A percentile compares a stretch with the other conserved stretches of the same genome.
Evolutionary conservation across 2,329 filamentous ascomycete genomes (phyloP).

Genomic region (Bipolaris zeicola): DNA sequence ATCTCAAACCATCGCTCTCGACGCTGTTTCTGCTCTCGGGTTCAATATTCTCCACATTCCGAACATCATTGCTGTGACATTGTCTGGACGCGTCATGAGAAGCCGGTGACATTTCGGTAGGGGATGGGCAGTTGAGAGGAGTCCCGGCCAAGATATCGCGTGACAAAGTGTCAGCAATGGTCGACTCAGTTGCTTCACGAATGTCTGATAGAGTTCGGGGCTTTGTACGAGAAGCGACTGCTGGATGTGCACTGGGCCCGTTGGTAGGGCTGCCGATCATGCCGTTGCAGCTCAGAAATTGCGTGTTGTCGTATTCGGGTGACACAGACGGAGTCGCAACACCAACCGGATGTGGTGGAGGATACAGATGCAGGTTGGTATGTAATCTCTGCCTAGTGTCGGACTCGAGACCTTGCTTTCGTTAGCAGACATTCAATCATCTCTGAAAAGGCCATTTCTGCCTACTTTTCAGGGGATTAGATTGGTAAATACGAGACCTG

Average conservation of each 20-base stretch:
- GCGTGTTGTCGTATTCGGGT: conserved; percentile 18
- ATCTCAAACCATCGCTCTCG: conserved; percentile 37
- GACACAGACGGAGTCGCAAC: conserved; percentile 18
- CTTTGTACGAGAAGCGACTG: conserved; percentile 41
- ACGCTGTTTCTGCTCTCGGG: conserved; percentile 36
- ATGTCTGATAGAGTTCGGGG: conserved; percentile 57
- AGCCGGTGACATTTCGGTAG: conserved; percentile 39
- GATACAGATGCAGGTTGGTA: conserved; percentile 12
- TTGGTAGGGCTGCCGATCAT: conserved; percentile 35
- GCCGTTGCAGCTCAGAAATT: conserved; percentile 24
- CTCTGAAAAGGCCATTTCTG: conserved; percentile 37
- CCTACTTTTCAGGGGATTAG: conserved; percentile 29
- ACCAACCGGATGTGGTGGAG: conserved; percentile 25
- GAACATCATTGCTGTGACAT: conserved; percentile 39
- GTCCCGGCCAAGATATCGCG: conserved; percentile 33
- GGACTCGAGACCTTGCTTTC: conserved; percentile 40
- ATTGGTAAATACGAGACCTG: conserved; percentile 34
- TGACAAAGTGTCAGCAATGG: conserved; percentile 48
- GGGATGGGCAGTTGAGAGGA: conserved; percentile 32
- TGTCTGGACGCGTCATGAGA: conserved; percentile 38
- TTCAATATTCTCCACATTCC: conserved; percentile 36
- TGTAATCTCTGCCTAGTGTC: conserved; percentile 27
- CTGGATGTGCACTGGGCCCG: conserved; percentile 32
- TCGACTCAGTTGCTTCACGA: conserved; percentile 57
- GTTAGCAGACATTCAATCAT: conserved; percentile 44